Evolutionary conservation across 2,329 filamentous ascomycete species (phyloP).

Genomic region (Geosmithia putterillii): DNA sequence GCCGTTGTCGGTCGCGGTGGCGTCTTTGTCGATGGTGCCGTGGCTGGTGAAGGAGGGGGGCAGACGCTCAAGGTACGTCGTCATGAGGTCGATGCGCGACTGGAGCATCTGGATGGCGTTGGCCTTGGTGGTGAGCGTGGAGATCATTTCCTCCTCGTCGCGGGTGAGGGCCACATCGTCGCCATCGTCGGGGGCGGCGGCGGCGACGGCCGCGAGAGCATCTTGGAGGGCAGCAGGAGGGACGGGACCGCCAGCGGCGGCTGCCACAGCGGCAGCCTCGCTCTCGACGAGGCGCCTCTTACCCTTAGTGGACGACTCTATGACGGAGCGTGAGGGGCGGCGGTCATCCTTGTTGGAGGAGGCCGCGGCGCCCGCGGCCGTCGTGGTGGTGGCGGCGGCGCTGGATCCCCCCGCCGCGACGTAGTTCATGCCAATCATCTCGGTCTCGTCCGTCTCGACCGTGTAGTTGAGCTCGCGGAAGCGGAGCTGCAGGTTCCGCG

Average conservation of each 20-base stretch:
- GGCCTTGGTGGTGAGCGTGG: conserved; percentile 67
- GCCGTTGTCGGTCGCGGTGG: conserved; percentile 17
- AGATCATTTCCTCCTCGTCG: conserved; percentile 50
- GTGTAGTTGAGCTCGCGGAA: conserved; percentile 79
- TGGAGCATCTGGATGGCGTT: conserved; percentile 94
- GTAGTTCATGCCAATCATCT: conserved; percentile 96
- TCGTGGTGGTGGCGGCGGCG: conserved; percentile 46
- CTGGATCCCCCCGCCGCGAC: conserved; percentile 78
- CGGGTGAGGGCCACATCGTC: conserved; percentile 36
- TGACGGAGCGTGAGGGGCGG: conserved; percentile 22
- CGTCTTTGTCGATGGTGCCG: conserved; percentile 23
- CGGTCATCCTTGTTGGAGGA: conserved; percentile 18
- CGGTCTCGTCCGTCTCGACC: conserved; percentile 86
- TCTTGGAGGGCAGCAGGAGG: no score
- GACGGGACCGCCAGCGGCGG: conserved; percentile 14
- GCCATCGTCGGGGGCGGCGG: conserved; percentile 17
- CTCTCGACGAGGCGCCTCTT: conserved; percentile 28
- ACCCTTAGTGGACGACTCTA: conserved; percentile 39
- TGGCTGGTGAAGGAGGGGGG: conserved; percentile 52
- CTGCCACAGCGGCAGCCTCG: conserved; percentile 11
- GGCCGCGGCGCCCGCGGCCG: conserved; percentile 4
- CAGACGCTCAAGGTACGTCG: conserved; percentile 63
- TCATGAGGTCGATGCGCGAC: conserved; percentile 59
- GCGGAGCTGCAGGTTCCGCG: conserved; percentile 46
- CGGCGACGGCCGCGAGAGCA: conserved; percentile 13